These are phyloP conservation scores for Paramecium sexaurelia DNA, from an alignment of 73 alveolate genomes.

Conservation along the genomic window DNA sequence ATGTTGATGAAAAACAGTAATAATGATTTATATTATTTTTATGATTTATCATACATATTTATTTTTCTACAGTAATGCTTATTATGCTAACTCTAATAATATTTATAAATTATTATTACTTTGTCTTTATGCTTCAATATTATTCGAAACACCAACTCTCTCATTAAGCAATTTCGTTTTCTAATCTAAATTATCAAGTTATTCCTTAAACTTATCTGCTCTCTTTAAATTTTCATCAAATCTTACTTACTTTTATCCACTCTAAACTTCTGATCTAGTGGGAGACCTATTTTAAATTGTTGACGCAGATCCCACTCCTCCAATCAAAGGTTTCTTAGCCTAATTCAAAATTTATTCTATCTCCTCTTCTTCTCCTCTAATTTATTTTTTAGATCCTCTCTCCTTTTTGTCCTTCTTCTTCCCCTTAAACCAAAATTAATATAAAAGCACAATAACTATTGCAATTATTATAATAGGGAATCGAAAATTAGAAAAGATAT, in stretches of 20 bases:
- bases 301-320: not conserved
- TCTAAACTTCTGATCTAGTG: not conserved
- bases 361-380: not conserved
- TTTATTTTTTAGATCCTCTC: not conserved
- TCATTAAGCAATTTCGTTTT: conserved; percentile 6
- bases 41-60: conserved; percentile 35
- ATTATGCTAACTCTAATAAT: not conserved
- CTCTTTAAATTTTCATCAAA: conserved; percentile 28
- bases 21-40: not conserved
- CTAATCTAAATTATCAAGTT: conserved; percentile 24
- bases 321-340: not conserved
- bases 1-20: not conserved
- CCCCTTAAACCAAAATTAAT: conserved; percentile 35
- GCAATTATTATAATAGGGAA: not conserved
- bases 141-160: not conserved
- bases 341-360: not conserved
- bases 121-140: not conserved
- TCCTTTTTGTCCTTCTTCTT: not conserved
- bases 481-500: conserved; percentile 18
- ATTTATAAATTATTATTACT: not conserved
- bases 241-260: not conserved
- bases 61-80: conserved; percentile 17
- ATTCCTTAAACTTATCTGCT: conserved; percentile 22
- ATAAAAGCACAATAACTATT: not conserved
- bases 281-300: not conserved